Conservation (phyloP, 2,329 filamentous ascomycete genomes). For the Clarireedia homoeocarpa region DNA sequence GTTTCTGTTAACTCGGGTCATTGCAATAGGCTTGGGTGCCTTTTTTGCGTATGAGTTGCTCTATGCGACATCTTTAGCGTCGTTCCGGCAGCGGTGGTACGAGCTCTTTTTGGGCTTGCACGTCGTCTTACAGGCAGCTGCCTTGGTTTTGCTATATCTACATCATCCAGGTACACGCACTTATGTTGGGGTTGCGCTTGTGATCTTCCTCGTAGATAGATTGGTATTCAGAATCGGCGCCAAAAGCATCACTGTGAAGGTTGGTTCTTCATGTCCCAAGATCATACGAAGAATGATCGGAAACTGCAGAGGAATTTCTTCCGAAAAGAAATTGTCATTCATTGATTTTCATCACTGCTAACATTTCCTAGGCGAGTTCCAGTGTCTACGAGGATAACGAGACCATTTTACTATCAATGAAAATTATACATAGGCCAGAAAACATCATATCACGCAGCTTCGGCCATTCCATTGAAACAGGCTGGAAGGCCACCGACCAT, state of each 20-base stretch:
- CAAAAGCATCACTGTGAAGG: conserved; percentile 40
- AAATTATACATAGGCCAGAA: conserved; percentile 12
- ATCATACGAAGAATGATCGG: background rate
- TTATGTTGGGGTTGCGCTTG: conserved; percentile 41
- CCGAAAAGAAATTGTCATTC: background rate
- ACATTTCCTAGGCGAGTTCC: conserved; percentile 28
- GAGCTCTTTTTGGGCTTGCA: conserved; percentile 55
- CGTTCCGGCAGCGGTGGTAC: conserved; percentile 53
- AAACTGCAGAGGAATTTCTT: background rate
- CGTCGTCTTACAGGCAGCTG: conserved; percentile 47
- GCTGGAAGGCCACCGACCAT: conserved; percentile 56
- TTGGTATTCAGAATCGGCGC: conserved; percentile 47
- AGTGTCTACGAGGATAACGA: conserved; percentile 47
- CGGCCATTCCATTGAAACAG: conserved; percentile 34
- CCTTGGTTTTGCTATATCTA: conserved; percentile 49
- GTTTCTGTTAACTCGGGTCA: conserved; percentile 44
- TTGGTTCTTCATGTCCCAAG: conserved; percentile 22
- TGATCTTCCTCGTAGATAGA: conserved; percentile 12
- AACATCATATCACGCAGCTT: conserved; percentile 12
- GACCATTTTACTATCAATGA: conserved; percentile 40
- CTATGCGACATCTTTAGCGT: conserved; percentile 52
- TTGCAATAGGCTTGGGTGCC: conserved; percentile 46
- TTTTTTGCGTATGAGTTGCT: conserved; percentile 52
- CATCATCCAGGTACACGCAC: conserved; percentile 46
- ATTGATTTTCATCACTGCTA: background rate